These are phyloP conservation scores for Platanthera guangdongensis DNA, from an alignment of 106 monocot species.

Conservation along the genomic window DNA sequence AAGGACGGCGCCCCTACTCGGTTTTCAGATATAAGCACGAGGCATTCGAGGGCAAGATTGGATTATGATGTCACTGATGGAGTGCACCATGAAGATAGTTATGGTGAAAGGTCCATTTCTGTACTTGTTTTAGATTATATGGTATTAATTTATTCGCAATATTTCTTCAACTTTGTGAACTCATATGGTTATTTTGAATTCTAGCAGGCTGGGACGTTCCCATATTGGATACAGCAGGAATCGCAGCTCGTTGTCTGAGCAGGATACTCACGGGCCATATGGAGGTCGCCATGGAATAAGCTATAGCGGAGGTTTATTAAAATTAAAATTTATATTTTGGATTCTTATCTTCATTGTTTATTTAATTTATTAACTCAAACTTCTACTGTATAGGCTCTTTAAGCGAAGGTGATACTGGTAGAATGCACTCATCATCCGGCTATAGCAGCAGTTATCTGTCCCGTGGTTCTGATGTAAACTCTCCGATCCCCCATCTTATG, in stretches of 20 bases:
- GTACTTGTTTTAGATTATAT: not conserved
- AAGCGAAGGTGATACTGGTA: conserved; percentile 54
- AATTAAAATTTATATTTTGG: too few relatives aligned
- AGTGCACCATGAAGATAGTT: conserved; percentile 52
- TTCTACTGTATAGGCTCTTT: conserved; percentile 32
- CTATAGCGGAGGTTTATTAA: conserved; percentile 21
- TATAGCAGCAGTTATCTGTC: conserved; percentile 43
- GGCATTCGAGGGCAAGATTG: conserved; percentile 61
- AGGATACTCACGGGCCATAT: conserved; percentile 43
- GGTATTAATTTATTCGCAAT: too few relatives aligned
- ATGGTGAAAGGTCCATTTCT: conserved; percentile 53
- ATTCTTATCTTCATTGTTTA: not conserved
- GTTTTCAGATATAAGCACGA: conserved; percentile 51
- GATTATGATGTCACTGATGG: conserved; percentile 61
- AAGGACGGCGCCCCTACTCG: conserved; percentile 66
- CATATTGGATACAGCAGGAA: conserved; percentile 62
- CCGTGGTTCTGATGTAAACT: conserved; percentile 76
- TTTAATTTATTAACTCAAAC: not conserved
- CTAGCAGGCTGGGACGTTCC: conserved; percentile 50
- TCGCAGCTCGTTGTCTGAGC: conserved; percentile 40
- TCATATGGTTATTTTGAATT: not conserved
- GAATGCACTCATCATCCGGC: conserved; percentile 68
- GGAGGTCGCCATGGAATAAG: conserved; percentile 58
- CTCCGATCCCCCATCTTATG: conserved; percentile 1
- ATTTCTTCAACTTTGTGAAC: too few relatives aligned